These are phyloP conservation scores for Sporormia fimetaria DNA, from an alignment of 495 filamentous ascomycete genomes.

Conservation along the genomic window DNA sequence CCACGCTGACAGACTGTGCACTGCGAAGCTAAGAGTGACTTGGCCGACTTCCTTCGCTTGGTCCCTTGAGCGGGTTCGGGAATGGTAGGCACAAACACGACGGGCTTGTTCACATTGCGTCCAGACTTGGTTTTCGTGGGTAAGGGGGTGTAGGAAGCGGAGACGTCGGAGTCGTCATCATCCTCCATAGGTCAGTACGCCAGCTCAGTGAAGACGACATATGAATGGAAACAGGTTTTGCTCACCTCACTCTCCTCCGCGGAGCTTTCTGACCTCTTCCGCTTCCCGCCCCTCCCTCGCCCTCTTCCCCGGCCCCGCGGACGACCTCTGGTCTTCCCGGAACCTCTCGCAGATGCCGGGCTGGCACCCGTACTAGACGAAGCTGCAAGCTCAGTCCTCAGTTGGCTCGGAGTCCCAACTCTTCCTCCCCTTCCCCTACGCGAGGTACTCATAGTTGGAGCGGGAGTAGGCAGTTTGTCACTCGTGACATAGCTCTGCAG, in stretches of 20 bases:
- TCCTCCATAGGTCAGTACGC: not conserved
- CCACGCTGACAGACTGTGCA: conserved; percentile 74
- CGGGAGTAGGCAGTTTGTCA: conserved; percentile 28
- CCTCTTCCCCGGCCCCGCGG: conserved; percentile 24
- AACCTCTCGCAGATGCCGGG: conserved; percentile 13
- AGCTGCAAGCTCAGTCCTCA: conserved; percentile 23
- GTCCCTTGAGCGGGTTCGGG: conserved; percentile 30
- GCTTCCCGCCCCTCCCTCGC: conserved; percentile 33
- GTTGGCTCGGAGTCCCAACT: conserved; percentile 37
- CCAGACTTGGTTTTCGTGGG: conserved; percentile 73
- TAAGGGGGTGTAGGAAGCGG: conserved; percentile 41
- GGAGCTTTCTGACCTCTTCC: conserved; percentile 29
- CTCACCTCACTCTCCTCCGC: conserved; percentile 26
- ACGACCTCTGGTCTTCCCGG: conserved; percentile 13
- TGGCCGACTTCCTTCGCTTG: conserved; percentile 38
- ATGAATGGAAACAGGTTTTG: not conserved
- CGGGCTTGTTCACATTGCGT: conserved; percentile 64
- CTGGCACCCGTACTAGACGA: conserved; percentile 8
- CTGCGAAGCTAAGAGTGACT: conserved; percentile 37
- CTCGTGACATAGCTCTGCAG: conserved; percentile 35
- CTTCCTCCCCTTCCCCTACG: conserved; percentile 28
- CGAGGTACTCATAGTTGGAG: conserved; percentile 13
- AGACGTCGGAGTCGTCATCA: conserved; percentile 36
- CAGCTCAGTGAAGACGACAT: not conserved
- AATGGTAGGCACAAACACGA: conserved; percentile 52